phyloP scores from a whole-genome alignment of 805 yeast genomes.

The Saccharomycopsis babjevae region DNA sequence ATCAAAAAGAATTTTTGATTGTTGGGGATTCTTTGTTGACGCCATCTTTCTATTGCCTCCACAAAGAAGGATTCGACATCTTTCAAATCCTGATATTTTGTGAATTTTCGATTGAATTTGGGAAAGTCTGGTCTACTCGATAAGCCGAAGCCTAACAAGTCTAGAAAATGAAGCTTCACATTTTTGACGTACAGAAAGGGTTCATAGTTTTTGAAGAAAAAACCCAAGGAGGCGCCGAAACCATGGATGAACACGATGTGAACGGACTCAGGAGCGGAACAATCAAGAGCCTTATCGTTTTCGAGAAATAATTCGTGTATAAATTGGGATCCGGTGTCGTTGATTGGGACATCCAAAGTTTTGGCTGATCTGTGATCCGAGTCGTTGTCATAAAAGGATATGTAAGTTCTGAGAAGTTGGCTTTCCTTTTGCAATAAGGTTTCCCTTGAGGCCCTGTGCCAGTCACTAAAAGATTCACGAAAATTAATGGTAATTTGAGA shows the following conservation, averaged over 20 bases:
- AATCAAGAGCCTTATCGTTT: conserved; percentile 23
- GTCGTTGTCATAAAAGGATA: conserved; percentile 22
- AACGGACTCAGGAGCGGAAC: conserved; percentile 21
- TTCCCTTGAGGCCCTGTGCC: conserved; percentile 1
- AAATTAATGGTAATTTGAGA: background rate
- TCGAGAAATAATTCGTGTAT: conserved; percentile 67
- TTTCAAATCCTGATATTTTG: conserved; percentile 23
- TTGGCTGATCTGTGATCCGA: conserved; percentile 38
- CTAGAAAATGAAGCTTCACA: conserved; percentile 48
- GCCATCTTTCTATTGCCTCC: conserved; percentile 52
- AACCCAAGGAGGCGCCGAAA: conserved; percentile 76
- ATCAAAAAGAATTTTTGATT: conserved; percentile 39
- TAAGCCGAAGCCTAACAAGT: conserved; percentile 52
- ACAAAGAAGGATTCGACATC: conserved; percentile 28
- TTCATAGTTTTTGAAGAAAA: conserved; percentile 58
- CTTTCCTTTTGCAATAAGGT: conserved; percentile 1
- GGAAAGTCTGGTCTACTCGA: conserved; percentile 41
- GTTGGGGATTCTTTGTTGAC: conserved; percentile 35
- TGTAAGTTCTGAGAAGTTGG: conserved; percentile 1
- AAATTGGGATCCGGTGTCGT: conserved; percentile 32
- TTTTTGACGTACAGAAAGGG: conserved; percentile 40
- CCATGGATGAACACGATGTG: conserved; percentile 74
- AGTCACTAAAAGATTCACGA: conserved; percentile 8
- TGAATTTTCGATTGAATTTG: conserved; percentile 14
- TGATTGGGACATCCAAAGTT: conserved; percentile 46